Conservation (phyloP, 805 yeast genomes). For the Vanderwaltozyma polyspora region DNA sequence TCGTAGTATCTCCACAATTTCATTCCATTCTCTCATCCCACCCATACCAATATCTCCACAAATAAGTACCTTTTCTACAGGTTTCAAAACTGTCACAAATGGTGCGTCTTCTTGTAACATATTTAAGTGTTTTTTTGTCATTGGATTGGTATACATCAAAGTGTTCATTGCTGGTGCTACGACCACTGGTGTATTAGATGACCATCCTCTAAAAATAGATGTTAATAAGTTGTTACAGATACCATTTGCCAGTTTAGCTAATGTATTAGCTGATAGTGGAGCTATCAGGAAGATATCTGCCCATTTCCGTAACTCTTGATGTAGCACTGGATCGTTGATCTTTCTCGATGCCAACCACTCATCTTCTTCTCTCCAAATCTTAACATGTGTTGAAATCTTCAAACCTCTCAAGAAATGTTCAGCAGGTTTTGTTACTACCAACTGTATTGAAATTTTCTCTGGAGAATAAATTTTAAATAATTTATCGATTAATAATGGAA, state of each 20-base stretch:
- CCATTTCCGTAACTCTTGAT: constrained; percentile 74
- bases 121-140: constrained; percentile 60
- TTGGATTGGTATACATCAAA: constrained; percentile 69
- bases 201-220: constrained; percentile 68
- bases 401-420: constrained; percentile 55
- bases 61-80: constrained; percentile 67
- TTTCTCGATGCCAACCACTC: constrained; percentile 49
- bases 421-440: constrained; percentile 70
- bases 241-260: constrained; percentile 67
- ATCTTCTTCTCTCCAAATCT: constrained; percentile 78
- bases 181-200: constrained; percentile 57
- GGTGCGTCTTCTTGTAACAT: constrained; percentile 61
- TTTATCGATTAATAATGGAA: constrained; percentile 80
- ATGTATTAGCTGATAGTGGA: constrained; percentile 69
- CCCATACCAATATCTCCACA: constrained; percentile 91
- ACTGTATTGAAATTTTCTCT: constrained; percentile 66
- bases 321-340: constrained; percentile 65
- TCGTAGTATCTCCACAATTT: constrained; percentile 52
- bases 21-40: constrained; percentile 84
- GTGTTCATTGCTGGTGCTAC: constrained; percentile 84
- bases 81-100: constrained; percentile 61
- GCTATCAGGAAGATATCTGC: constrained; percentile 70
- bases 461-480: constrained; percentile 69
- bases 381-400: constrained; percentile 62
- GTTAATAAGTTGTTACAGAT: constrained; percentile 69